Conservation (phyloP, 129 eudicot genomes). For the Rutidosis leptorrhynchoides region DNA sequence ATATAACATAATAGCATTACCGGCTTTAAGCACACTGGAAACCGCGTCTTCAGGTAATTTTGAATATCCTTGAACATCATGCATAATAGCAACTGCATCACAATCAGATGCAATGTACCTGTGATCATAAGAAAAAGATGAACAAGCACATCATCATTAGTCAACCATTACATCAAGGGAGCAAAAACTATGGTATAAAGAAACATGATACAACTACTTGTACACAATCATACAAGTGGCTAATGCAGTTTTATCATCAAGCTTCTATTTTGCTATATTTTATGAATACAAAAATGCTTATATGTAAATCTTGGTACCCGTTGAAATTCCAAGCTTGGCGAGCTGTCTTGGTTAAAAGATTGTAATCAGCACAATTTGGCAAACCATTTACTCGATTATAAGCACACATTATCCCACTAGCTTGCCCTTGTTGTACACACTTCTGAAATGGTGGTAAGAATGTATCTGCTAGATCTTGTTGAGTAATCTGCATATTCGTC, state of each 20-base stretch:
- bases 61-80: constrained; percentile 52
- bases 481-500: constrained; percentile 42
- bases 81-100: constrained; percentile 58
- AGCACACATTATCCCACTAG: constrained; percentile 84
- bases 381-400: constrained; percentile 79
- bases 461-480: constrained; percentile 77
- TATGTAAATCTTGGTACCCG: constrained; percentile 30
- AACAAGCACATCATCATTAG: neutral
- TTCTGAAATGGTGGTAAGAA: constrained; percentile 68
- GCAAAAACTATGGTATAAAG: neutral
- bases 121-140: constrained; percentile 19
- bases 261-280: neutral
- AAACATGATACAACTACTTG: neutral
- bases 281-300: neutral
- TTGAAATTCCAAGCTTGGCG: constrained; percentile 46
- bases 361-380: constrained; percentile 81
- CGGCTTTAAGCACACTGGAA: constrained; percentile 70
- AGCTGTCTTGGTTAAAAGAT: constrained; percentile 69
- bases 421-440: constrained; percentile 61
- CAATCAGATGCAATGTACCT: constrained; percentile 76
- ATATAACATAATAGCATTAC: constrained; percentile 26
- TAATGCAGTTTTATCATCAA: neutral
- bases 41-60: constrained; percentile 72
- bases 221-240: neutral
- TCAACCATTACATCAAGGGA: neutral